phyloP scores from a whole-genome alignment of 2,329 filamentous ascomycete genomes.

The Beauveria rudraprayagi region DNA sequence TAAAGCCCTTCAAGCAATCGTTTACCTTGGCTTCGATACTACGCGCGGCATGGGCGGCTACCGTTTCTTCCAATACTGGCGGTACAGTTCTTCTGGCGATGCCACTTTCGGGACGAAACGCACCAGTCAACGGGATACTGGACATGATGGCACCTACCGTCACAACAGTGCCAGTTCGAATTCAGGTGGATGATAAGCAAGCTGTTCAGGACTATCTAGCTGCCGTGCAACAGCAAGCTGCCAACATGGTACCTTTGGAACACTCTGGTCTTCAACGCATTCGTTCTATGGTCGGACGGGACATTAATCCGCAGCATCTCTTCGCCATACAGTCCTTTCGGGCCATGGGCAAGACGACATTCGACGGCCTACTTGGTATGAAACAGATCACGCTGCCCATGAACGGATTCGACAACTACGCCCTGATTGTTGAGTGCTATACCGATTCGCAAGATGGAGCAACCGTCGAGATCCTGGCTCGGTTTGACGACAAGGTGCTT shows the following conservation, averaged over 20 bases:
- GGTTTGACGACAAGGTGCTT: neutral
- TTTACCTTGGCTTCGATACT: conserved; percentile 13
- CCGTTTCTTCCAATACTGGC: conserved; percentile 28
- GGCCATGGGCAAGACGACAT: neutral
- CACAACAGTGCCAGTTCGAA: conserved; percentile 18
- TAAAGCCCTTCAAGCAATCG: neutral
- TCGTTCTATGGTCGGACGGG: conserved; percentile 12
- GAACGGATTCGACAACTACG: neutral
- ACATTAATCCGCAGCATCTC: conserved; percentile 12
- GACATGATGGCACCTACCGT: conserved; percentile 20
- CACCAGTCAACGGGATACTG: conserved; percentile 17
- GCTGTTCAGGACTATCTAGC: conserved; percentile 24
- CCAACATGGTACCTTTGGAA: neutral
- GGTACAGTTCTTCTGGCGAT: conserved; percentile 22
- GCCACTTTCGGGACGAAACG: conserved; percentile 18
- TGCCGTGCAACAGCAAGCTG: neutral
- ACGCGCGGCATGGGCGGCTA: conserved; percentile 21
- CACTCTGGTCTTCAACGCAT: conserved; percentile 19
- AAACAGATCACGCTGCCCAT: neutral
- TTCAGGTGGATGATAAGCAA: conserved; percentile 19
- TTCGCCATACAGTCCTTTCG: conserved; percentile 11
- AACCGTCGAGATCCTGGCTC: neutral
- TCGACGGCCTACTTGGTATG: neutral
- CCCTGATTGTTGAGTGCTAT: neutral
- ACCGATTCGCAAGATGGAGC: neutral